A percentile compares a stretch with the other conserved stretches of the same genome.
Evolutionary conservation across 2,329 filamentous ascomycete genomes (phyloP).

Genomic region (Parafenestella ontariensis): DNA sequence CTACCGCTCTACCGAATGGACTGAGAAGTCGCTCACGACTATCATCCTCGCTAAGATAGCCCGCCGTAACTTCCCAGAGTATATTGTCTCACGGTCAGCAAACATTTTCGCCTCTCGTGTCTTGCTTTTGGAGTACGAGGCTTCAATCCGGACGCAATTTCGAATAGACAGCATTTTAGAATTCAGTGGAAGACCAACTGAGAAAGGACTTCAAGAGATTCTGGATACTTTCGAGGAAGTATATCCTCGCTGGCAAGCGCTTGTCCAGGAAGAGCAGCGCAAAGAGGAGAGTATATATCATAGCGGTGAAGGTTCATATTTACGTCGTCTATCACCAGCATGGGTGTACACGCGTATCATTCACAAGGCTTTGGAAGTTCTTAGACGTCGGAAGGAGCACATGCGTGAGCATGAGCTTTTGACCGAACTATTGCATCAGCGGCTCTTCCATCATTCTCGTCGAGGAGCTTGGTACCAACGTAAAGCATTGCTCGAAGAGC

Average conservation of each 20-base stretch:
- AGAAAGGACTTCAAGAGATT: conserved; percentile 70
- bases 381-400: conserved; percentile 84
- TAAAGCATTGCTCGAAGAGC: conserved; percentile 91
- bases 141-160: conserved; percentile 81
- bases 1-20: conserved; percentile 96
- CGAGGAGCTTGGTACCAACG: conserved; percentile 95
- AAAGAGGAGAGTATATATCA: conserved; percentile 82
- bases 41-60: conserved; percentile 94
- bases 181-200: conserved; percentile 73
- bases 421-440: conserved; percentile 77
- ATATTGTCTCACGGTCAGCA: conserved; percentile 86
- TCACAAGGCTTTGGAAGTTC: conserved; percentile 81
- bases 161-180: conserved; percentile 83
- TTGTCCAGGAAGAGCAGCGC: conserved; percentile 75
- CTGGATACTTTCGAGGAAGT: conserved; percentile 75
- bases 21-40: conserved; percentile 92
- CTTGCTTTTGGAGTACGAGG: conserved; percentile 86
- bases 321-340: conserved; percentile 86
- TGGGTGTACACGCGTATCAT: conserved; percentile 94
- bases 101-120: conserved; percentile 84
- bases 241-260: conserved; percentile 78
- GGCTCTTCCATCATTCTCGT: conserved; percentile 82
- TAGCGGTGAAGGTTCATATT: conserved; percentile 84
- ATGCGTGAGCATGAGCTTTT: conserved; percentile 77
- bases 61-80: conserved; percentile 83